Conservation (phyloP, 176 grass and related monocot genomes). For the Aegilops umbellulata region DNA sequence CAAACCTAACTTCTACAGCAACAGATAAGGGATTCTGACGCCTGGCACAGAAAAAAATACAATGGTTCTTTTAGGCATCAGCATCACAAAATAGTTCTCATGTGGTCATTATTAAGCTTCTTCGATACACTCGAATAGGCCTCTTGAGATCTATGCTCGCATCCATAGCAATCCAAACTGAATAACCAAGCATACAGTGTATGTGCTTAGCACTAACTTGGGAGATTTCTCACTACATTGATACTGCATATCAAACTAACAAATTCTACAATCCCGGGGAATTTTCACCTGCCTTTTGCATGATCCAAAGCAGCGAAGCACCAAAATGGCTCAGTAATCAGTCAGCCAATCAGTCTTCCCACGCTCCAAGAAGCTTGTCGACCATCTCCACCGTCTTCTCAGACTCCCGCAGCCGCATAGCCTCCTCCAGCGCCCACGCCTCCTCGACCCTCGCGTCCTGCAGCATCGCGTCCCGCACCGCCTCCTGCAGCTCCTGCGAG, state of each 20-base stretch:
- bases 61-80: neutral
- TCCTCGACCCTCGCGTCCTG: constrained; percentile 52
- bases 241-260: neutral
- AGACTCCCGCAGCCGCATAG: constrained; percentile 28
- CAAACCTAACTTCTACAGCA: neutral
- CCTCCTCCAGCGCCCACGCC: constrained; percentile 37
- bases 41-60: neutral
- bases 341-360: constrained; percentile 33
- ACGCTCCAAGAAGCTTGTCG: constrained; percentile 39
- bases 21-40: neutral
- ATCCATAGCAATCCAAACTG: neutral
- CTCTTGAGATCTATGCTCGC: neutral
- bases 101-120: neutral
- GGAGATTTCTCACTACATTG: neutral
- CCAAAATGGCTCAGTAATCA: neutral
- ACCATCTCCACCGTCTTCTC: constrained; percentile 27
- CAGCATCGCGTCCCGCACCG: constrained; percentile 36
- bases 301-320: neutral
- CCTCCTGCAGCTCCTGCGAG: constrained; percentile 28
- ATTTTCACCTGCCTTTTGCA: neutral
- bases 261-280: neutral
- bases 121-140: neutral
- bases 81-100: neutral
- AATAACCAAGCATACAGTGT: neutral
- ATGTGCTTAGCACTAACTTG: neutral